Evolutionary conservation across 306 rosid species (phyloP).

Genomic region (Cicer judaicum): DNA sequence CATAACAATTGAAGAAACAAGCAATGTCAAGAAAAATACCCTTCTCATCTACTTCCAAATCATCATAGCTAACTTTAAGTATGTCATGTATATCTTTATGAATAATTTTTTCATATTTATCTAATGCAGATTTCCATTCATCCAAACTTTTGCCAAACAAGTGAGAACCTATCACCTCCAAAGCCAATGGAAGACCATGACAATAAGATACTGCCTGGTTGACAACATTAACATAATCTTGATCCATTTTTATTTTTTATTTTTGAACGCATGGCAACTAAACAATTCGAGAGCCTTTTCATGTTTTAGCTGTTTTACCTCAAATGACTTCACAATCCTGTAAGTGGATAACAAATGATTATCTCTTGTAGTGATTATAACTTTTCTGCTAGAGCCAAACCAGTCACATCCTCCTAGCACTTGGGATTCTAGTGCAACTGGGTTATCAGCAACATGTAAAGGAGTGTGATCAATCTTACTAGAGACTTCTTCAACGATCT

Average conservation of each 20-base stretch:
- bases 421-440: not conserved
- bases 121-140: constrained; percentile 8
- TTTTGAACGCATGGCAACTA: too few species aligned
- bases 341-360: too few species aligned
- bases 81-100: constrained; percentile 1
- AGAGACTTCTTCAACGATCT: not conserved
- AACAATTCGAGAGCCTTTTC: too few species aligned
- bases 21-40: constrained; percentile 10
- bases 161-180: constrained; percentile 25
- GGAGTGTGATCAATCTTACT: not conserved
- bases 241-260: not conserved
- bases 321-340: too few species aligned
- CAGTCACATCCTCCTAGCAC: too few species aligned
- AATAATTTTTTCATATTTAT: not conserved
- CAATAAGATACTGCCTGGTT: not conserved
- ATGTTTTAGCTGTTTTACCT: too few species aligned
- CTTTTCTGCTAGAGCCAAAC: too few species aligned
- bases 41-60: constrained; percentile 21
- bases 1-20: constrained; percentile 27
- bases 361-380: too few species aligned
- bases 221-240: not conserved
- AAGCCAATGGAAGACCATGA: constrained; percentile 23
- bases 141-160: constrained; percentile 16
- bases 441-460: constrained; percentile 14
- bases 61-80: constrained; percentile 22